Conservation (phyloP, 148 eudicot genomes). For the Rhododendron kiyosumense region DNA sequence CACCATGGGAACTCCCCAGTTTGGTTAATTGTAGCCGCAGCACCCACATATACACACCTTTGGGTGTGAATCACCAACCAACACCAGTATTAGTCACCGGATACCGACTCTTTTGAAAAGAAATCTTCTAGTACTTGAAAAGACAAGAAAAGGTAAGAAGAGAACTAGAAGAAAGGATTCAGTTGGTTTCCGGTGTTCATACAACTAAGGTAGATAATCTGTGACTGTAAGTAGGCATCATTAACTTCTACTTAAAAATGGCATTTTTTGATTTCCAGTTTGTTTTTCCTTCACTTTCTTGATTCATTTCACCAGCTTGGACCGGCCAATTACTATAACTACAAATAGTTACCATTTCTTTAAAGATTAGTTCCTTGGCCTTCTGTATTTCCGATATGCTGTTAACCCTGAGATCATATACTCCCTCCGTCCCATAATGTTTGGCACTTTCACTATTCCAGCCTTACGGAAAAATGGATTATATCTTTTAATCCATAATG, state of each 20-base stretch:
- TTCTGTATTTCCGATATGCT: not conserved
- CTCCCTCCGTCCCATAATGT: too few species aligned
- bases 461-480: too few species aligned
- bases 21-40: not conserved
- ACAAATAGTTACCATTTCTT: not conserved
- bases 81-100: not conserved
- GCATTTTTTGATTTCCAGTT: not conserved
- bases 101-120: not conserved
- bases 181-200: not conserved
- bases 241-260: not conserved
- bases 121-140: not conserved
- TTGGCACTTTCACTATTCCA: too few species aligned
- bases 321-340: not conserved
- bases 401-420: not conserved
- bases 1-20: not conserved
- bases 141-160: not conserved
- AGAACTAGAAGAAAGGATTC: not conserved
- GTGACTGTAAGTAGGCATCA: not conserved
- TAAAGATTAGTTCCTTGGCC: not conserved
- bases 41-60: not conserved
- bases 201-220: not conserved
- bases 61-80: not conserved
- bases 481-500: too few species aligned
- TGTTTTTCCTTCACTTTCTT: not conserved
- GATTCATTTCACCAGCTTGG: not conserved